Base-by-base conservation (phyloP, 2,329 filamentous ascomycete genomes). In the Aspergillus sp. region DNA sequence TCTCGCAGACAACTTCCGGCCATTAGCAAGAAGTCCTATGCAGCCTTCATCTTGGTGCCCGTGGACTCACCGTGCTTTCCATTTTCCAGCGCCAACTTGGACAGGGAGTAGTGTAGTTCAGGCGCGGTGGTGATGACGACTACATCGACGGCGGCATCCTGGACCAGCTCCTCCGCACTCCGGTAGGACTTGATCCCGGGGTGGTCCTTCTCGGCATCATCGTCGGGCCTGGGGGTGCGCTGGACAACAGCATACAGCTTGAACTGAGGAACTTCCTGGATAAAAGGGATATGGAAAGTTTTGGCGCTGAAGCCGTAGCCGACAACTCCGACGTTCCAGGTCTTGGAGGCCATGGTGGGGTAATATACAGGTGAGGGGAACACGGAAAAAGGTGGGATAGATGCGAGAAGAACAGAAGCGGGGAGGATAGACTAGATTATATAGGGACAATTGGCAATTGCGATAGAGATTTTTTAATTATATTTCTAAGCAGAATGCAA, bases 281-380 rank as follows among this genome's bases (percentile, higher is more conserved):
- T 83, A 76, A 92, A 90, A 61, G 90, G 90, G 69, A 93, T 91
- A 75, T 95, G 90, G 77, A 93, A 95, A 76, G 89, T 81, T 71
- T 92, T 93, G 74, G 90, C 90, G 56, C 81, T 84, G 68, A 86
- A 72, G 65, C 84, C 84, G 70, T 86, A 87, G 67, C 84, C 84
- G 58, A 87, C 79, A 40, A 87, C 73, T 47, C 82, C 84, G 55
- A 85, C 80, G 60, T 86, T 86, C 70, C 78, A 82, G 19, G 71
- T 73, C 67, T 79, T 80, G 56, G 73, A 64, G 37, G 75, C 62
- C 77, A 79, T 79, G 21, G 45, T 57, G 51, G 21, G 39, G 46
- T 39, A 27, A 17, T 37, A 37, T 15, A 25, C 23, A 31, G 39
- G 76, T 68, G 17, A 40, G 37, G 39, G 55, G 37, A 46, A 39